phyloP scores from a whole-genome alignment of 805 yeast genomes.

The Kuraishia hungarica region DNA sequence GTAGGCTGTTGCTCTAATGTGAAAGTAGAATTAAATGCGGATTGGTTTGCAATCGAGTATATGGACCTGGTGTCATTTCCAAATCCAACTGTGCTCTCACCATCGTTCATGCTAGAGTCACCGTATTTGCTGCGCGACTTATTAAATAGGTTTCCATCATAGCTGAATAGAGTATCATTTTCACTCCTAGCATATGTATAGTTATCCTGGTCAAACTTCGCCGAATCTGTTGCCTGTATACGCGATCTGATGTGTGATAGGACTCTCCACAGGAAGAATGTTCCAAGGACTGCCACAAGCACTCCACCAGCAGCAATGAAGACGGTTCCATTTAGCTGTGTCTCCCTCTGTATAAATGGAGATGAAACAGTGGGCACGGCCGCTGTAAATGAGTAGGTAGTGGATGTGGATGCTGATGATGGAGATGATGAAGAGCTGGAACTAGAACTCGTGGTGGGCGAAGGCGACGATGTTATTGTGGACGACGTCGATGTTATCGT shows the following conservation, averaged over 20 bases:
- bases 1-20: background rate
- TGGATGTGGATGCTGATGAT: background rate
- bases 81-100: constrained; percentile 1
- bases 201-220: background rate
- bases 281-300: constrained; percentile 14
- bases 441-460: background rate
- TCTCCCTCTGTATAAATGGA: constrained; percentile 22
- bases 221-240: background rate
- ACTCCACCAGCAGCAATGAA: constrained; percentile 34
- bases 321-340: constrained; percentile 27
- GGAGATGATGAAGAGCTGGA: background rate
- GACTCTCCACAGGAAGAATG: background rate
- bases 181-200: background rate
- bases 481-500: background rate
- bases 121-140: background rate
- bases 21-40: background rate
- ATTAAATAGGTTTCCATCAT: constrained; percentile 1
- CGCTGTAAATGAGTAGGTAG: constrained; percentile 9
- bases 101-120: background rate
- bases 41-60: background rate
- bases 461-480: background rate
- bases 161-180: background rate
- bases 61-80: background rate
- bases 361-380: constrained; percentile 13
- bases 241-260: background rate